These are phyloP conservation scores for Platanus orientalis DNA, from an alignment of 164 flowering plant species.

Conservation along the genomic window DNA sequence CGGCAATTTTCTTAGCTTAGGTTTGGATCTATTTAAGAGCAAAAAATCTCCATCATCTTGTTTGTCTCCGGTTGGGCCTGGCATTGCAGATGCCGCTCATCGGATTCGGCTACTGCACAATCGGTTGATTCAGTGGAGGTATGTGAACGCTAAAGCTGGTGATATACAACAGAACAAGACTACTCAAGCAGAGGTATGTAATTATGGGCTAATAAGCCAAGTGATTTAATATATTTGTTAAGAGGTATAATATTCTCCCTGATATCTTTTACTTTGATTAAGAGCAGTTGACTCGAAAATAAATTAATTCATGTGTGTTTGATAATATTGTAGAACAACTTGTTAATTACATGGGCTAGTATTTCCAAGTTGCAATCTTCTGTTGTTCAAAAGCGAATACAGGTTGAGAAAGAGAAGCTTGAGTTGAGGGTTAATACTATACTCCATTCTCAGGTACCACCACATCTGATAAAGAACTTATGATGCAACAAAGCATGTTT, in stretches of 20 bases:
- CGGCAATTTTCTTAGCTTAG: constrained; percentile 51
- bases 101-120: constrained; percentile 51
- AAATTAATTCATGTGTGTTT: too few relatives aligned
- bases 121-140: constrained; percentile 59
- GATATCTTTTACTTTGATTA: too few relatives aligned
- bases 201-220: too few relatives aligned
- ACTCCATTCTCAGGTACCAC: constrained; percentile 64
- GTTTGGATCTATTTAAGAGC: constrained; percentile 55
- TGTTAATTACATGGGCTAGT: constrained; percentile 34
- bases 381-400: constrained; percentile 42
- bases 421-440: constrained; percentile 47
- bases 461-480: background rate
- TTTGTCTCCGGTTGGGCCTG: constrained; percentile 15
- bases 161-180: constrained; percentile 23
- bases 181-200: constrained; percentile 48
- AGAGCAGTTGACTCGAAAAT: too few relatives aligned
- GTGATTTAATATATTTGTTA: too few relatives aligned
- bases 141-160: constrained; percentile 49
- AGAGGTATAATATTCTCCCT: too few relatives aligned
- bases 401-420: constrained; percentile 59
- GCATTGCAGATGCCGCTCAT: constrained; percentile 38
- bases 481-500: too few relatives aligned
- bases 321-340: too few relatives aligned
- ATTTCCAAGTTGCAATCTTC: constrained; percentile 41
- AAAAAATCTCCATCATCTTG: constrained; percentile 36